Evolutionary conservation across 306 rosid species (phyloP).

Genomic region (Cucurbita moschata): DNA sequence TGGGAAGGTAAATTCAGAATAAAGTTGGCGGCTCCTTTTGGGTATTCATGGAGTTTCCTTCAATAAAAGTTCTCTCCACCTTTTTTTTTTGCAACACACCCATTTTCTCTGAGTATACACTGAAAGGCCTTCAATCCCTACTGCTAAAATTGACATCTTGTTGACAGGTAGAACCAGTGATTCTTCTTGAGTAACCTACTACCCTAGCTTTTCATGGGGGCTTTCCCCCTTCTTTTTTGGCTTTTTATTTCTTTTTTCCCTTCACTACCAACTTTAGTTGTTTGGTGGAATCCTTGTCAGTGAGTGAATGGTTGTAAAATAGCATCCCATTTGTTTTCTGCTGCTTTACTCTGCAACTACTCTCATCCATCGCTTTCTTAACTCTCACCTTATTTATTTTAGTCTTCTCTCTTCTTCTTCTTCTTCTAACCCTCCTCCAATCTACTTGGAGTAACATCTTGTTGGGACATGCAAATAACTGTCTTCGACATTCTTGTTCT

Average conservation of each 20-base stretch:
- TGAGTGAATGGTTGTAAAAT: conserved; percentile 26
- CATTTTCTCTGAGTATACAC: background rate
- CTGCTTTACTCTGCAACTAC: conserved; percentile 15
- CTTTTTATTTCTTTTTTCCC: background rate
- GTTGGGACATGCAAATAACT: background rate
- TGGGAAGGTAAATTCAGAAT: background rate
- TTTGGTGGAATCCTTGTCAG: conserved; percentile 64
- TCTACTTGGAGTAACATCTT: conserved; percentile 19
- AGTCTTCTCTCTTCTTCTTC: background rate
- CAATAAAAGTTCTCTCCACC: background rate
- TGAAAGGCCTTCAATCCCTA: background rate
- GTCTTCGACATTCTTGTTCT: background rate
- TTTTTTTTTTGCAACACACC: background rate
- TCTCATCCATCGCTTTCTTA: conserved; percentile 1
- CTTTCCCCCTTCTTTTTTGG: background rate
- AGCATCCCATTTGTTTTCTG: conserved; percentile 18
- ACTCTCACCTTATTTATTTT: conserved; percentile 8
- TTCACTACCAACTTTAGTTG: conserved; percentile 24
- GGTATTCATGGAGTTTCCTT: conserved; percentile 6
- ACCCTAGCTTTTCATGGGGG: conserved; percentile 7
- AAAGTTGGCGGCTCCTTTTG: conserved; percentile 16
- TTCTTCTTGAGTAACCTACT: conserved; percentile 24
- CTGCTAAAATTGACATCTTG: conserved; percentile 19
- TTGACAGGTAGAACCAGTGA: conserved; percentile 32
- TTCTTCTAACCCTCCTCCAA: conserved; percentile 18